phyloP scores from a whole-genome alignment of 73 alveolate species.

The Tetrahymena elliotti region DNA sequence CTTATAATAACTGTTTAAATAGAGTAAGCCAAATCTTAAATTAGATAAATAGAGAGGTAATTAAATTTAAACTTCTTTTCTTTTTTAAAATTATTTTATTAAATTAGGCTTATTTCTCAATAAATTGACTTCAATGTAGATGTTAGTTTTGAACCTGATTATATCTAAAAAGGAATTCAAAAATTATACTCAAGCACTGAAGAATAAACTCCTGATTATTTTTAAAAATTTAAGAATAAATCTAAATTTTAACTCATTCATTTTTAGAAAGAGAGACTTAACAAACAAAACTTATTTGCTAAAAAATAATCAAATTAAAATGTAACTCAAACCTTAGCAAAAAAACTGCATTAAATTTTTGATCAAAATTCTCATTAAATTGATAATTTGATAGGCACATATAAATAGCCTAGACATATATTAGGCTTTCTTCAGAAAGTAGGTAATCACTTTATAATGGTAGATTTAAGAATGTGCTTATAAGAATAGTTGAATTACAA shows the following conservation, averaged over 20 bases:
- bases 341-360: background rate
- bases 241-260: background rate
- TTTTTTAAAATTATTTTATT: background rate
- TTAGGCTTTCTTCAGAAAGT: background rate
- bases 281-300: background rate
- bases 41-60: background rate
- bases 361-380: background rate
- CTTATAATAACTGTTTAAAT: background rate
- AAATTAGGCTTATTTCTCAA: background rate
- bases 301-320: background rate
- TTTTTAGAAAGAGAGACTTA: background rate
- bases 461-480: background rate
- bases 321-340: background rate
- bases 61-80: background rate
- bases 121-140: background rate
- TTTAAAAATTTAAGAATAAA: background rate
- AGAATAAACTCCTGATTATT: background rate
- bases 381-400: background rate
- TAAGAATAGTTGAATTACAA: background rate
- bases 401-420: background rate
- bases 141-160: background rate
- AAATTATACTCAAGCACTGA: background rate
- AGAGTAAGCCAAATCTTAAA: background rate
- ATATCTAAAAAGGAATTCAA: background rate
- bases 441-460: background rate